These are phyloP conservation scores for Pseudocercospora cruenta DNA, from an alignment of 2,329 filamentous ascomycete species.

Conservation along the genomic window DNA sequence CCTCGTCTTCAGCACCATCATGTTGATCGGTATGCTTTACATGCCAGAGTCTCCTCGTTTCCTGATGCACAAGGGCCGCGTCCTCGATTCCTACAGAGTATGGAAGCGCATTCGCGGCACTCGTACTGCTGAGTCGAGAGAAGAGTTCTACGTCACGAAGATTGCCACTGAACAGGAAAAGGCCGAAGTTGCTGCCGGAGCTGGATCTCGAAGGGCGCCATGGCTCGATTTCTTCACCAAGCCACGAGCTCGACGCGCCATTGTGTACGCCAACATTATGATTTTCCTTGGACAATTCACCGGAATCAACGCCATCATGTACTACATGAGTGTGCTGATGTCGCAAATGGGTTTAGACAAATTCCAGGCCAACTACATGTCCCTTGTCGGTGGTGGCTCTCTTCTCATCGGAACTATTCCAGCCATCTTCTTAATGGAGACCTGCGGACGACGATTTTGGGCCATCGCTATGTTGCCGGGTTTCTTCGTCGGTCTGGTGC, in stretches of 20 bases:
- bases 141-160: constrained; percentile 75
- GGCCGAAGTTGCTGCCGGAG: constrained; percentile 54
- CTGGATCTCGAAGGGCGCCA: constrained; percentile 61
- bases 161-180: constrained; percentile 61
- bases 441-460: constrained; percentile 74
- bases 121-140: constrained; percentile 59
- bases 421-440: constrained; percentile 66
- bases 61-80: constrained; percentile 68
- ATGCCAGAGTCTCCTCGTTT: constrained; percentile 71
- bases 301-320: constrained; percentile 44
- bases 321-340: constrained; percentile 73
- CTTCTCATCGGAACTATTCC: constrained; percentile 59
- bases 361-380: constrained; percentile 71
- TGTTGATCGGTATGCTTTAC: constrained; percentile 65
- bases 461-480: constrained; percentile 71
- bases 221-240: constrained; percentile 77
- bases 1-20: constrained; percentile 68
- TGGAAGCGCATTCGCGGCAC: constrained; percentile 74
- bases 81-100: constrained; percentile 65
- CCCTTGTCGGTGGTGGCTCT: constrained; percentile 69
- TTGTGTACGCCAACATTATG: constrained; percentile 72
- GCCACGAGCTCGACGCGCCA: constrained; percentile 66
- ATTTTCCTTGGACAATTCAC: constrained; percentile 72
- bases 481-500: constrained; percentile 70
- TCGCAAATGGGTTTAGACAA: constrained; percentile 67